Conservation (phyloP, 2,329 filamentous ascomycete genomes). For the Colletotrichum gloeosporioides region DNA sequence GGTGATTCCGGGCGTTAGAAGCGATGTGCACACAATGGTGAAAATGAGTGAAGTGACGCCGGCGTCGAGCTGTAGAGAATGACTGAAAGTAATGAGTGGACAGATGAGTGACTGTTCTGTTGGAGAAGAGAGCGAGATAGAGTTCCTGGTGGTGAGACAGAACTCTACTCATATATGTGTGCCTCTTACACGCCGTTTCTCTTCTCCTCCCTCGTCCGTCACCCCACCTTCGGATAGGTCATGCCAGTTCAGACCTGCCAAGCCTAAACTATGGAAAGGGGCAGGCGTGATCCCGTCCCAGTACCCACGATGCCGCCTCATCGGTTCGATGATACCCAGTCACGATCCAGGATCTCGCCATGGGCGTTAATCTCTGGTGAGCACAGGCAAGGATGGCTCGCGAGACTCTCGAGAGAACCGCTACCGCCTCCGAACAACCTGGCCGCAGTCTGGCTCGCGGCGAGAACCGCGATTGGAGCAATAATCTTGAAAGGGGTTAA, state of each 20-base stretch:
- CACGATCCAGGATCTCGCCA: neutral
- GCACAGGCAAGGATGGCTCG: neutral
- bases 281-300: constrained; percentile 1
- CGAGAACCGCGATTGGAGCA: constrained; percentile 4
- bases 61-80: constrained; percentile 21
- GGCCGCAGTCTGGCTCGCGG: neutral
- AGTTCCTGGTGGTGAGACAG: neutral
- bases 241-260: constrained; percentile 3
- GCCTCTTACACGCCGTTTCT: neutral
- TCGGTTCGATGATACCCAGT: neutral
- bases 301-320: constrained; percentile 8
- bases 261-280: constrained; percentile 11
- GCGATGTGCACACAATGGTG: constrained; percentile 15
- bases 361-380: constrained; percentile 5
- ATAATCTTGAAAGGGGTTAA: constrained; percentile 14
- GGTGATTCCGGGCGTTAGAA: constrained; percentile 14
- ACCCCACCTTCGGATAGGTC: neutral
- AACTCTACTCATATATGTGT: constrained; percentile 5
- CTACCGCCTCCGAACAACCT: neutral
- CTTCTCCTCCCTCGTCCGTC: neutral
- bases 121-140: neutral
- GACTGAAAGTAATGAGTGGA: constrained; percentile 20
- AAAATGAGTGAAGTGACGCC: constrained; percentile 19
- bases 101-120: constrained; percentile 19
- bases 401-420: neutral